These are phyloP conservation scores for Strobilomyces echinocephalus DNA, from an alignment of 768 basidiomycete species.

Conservation along the genomic window DNA sequence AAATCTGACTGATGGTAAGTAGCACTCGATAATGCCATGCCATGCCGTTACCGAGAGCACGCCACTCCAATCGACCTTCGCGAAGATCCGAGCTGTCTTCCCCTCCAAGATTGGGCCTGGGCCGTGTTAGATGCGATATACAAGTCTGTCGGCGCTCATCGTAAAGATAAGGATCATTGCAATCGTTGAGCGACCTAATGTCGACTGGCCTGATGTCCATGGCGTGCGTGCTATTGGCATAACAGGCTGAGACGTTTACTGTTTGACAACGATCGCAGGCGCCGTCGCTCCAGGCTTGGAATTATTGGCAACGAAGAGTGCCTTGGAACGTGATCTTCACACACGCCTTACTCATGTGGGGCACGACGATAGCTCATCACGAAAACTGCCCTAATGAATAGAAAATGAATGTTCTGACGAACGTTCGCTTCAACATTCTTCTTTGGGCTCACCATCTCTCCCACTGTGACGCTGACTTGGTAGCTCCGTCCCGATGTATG, in stretches of 20 bases:
- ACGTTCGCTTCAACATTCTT: constrained; percentile 63
- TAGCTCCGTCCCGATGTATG: constrained; percentile 71
- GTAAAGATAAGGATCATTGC: constrained; percentile 60
- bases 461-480: constrained; percentile 55
- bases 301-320: constrained; percentile 37
- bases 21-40: constrained; percentile 40
- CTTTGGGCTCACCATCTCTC: constrained; percentile 60
- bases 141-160: constrained; percentile 57
- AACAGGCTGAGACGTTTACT: constrained; percentile 26
- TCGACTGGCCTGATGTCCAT: constrained; percentile 29
- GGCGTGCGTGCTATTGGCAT: background rate
- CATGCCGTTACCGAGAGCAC: no score
- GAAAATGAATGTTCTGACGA: constrained; percentile 56
- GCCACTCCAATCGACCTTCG: constrained; percentile 27
- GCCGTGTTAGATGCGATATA: constrained; percentile 49
- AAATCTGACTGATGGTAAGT: constrained; percentile 40
- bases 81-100: constrained; percentile 43
- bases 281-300: constrained; percentile 48
- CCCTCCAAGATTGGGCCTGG: constrained; percentile 46
- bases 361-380: constrained; percentile 67
- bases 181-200: constrained; percentile 42
- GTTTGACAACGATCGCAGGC: constrained; percentile 56
- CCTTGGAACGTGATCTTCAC: background rate
- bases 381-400: constrained; percentile 64
- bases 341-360: constrained; percentile 47